Conservation (phyloP, 257 asterid genomes). For the Plantago ovata region DNA sequence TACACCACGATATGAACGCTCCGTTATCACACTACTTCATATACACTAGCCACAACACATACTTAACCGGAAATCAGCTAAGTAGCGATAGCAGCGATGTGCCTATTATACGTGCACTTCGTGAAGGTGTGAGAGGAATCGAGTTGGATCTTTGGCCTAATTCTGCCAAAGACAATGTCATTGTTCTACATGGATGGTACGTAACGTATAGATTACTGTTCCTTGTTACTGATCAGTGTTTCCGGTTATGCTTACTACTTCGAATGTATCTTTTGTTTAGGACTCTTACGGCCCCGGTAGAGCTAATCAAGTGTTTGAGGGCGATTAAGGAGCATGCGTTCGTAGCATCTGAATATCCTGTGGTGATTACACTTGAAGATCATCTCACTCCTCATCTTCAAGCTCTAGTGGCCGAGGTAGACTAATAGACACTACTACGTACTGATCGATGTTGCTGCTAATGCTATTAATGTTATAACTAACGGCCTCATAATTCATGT, state of each 20-base stretch:
- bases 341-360: conserved; percentile 54
- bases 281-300: conserved; percentile 57
- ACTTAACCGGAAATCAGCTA: conserved; percentile 63
- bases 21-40: conserved; percentile 66
- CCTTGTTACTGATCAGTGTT: background rate
- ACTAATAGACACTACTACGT: conserved; percentile 13
- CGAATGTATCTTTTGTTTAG: conserved; percentile 25
- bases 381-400: conserved; percentile 58
- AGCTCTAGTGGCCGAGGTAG: conserved; percentile 66
- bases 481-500: conserved; percentile 16
- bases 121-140: conserved; percentile 53
- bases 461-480: conserved; percentile 5
- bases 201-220: background rate
- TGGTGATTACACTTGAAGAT: conserved; percentile 60
- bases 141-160: conserved; percentile 77
- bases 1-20: conserved; percentile 66
- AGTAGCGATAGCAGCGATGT: conserved; percentile 62
- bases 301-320: conserved; percentile 46
- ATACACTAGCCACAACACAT: conserved; percentile 67
- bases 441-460: background rate
- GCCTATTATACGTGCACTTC: conserved; percentile 55
- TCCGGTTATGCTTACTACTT: background rate
- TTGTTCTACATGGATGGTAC: conserved; percentile 69
- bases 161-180: conserved; percentile 39
- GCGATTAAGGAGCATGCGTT: conserved; percentile 60